phyloP scores from a whole-genome alignment of 2,329 filamentous ascomycete species.

The Hymenoscyphus scutula region DNA sequence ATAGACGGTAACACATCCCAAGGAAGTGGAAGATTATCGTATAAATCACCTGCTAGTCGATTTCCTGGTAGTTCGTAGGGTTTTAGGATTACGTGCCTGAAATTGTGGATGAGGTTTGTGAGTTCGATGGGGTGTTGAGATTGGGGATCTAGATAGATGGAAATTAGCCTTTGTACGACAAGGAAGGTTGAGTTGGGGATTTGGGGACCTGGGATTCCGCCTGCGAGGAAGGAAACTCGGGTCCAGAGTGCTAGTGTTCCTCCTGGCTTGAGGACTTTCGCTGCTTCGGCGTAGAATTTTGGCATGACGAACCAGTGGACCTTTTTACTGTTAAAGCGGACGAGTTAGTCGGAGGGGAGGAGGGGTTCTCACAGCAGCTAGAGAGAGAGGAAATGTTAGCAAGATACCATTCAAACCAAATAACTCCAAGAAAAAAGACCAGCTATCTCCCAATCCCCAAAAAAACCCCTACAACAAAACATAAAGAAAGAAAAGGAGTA shows the following conservation, averaged over 20 bases:
- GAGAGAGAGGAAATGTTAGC: no score
- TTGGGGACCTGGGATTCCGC: constrained; percentile 19
- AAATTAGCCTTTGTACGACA: constrained; percentile 14
- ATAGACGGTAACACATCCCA: constrained; percentile 40
- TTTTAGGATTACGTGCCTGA: constrained; percentile 39
- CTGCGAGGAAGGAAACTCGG: constrained; percentile 13
- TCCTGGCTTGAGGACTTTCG: constrained; percentile 45
- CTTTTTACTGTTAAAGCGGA: constrained; percentile 15
- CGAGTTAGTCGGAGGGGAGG: neutral
- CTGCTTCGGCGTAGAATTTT: constrained; percentile 45
- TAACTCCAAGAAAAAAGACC: constrained; percentile 19
- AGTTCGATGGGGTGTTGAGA: constrained; percentile 40
- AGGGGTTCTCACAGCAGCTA: constrained; percentile 5
- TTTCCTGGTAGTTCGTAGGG: constrained; percentile 42
- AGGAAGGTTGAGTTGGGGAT: neutral
- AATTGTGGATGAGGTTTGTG: constrained; percentile 37
- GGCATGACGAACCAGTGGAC: constrained; percentile 52
- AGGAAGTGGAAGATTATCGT: constrained; percentile 43
- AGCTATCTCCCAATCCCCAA: constrained; percentile 11
- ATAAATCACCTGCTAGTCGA: constrained; percentile 38
- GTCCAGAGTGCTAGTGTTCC: constrained; percentile 42
- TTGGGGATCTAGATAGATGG: constrained; percentile 36
- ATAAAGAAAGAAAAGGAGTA: neutral
- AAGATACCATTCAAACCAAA: neutral
- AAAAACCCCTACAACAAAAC: neutral